These are phyloP conservation scores for Cardamine chenopodiifolia DNA, from an alignment of 345 rosid species.

Conservation along the genomic window DNA sequence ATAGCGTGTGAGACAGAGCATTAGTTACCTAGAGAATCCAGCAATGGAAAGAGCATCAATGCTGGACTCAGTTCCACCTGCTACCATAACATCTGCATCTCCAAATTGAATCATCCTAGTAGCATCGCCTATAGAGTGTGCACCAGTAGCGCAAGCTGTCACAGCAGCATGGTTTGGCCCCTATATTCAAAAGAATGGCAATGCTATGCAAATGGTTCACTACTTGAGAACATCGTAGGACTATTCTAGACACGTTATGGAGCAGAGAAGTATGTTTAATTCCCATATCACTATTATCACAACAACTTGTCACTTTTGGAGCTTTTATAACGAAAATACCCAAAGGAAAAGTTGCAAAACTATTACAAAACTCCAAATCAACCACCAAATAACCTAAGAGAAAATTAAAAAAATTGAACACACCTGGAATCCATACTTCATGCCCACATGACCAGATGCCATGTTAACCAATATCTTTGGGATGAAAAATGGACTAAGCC, in stretches of 20 bases:
- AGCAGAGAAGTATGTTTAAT: background rate
- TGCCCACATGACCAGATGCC: conserved; percentile 98
- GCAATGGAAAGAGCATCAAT: conserved; percentile 95
- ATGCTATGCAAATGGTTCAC: conserved; percentile 23
- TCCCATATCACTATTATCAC: background rate
- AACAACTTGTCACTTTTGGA: background rate
- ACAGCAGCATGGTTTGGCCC: conserved; percentile 99
- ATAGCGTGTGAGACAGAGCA: background rate
- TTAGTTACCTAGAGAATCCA: conserved; percentile 82
- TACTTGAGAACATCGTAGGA: conserved; percentile 6
- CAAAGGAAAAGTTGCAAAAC: background rate
- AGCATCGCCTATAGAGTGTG: conserved; percentile 97
- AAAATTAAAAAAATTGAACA: conserved; percentile 7
- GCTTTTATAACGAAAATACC: background rate
- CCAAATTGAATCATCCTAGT: conserved; percentile 97
- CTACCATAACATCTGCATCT: conserved; percentile 93
- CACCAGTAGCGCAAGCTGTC: conserved; percentile 98
- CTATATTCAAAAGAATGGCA: conserved; percentile 51
- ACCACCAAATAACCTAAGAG: background rate
- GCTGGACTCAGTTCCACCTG: conserved; percentile 96
- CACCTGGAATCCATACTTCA: conserved; percentile 95
- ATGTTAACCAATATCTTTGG: conserved; percentile 93
- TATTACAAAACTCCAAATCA: background rate
- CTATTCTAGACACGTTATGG: background rate
- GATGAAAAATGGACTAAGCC: conserved; percentile 94